Base-by-base conservation (phyloP, 2,329 filamentous ascomycete genomes). In the Malbranchea zuffiana region DNA sequence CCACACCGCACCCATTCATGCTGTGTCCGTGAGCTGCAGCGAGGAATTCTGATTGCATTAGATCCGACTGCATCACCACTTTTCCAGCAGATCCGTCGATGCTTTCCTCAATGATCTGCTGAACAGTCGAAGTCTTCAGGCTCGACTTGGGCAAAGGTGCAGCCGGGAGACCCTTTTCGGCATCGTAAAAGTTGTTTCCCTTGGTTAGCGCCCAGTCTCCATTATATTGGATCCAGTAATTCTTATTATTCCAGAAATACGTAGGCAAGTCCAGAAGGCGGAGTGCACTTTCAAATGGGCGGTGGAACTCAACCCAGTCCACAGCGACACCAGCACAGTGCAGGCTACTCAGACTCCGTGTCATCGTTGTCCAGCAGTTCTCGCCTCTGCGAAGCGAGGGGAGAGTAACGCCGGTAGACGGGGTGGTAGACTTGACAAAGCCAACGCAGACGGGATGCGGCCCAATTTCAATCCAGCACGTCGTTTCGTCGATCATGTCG, bases 401-500 rank as follows among this genome's bases (percentile, higher is more conserved):
- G 7, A 72, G 67, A 10, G 72, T 69, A 26, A 70, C 64, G 17
- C 69, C 71, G 6, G 66, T 60, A 4, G 61, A 57, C 17, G 70
- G 71, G 37, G 81, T 68, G 3, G 71, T 74, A 11, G 73, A 69
- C 62, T 78, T 80, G 45, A 83, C 69, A 69, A 85, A 77, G 41
- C 71, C 71, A 29, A 70, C 68, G 56, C 74, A 80, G 10, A 84
- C 72, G 0, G 80, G 78, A 49, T 83, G 77, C 24, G 80, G 79
- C n/a, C 81, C 81, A 44, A 85, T 62, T 54, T 86, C 81, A 39
- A 86, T 62, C 72, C 75, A 84, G 19, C 76, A 68, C 4, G 78
- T 80, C 59, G 76, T 74, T 44, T 77, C 73, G 44, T 78, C 69
- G 31, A 82, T 72, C 11, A 69, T 56, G 42, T 69, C 71, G n/a